Evolutionary conservation across 768 basidiomycete species (phyloP).

Genomic region (Auriscalpium orientale): DNA sequence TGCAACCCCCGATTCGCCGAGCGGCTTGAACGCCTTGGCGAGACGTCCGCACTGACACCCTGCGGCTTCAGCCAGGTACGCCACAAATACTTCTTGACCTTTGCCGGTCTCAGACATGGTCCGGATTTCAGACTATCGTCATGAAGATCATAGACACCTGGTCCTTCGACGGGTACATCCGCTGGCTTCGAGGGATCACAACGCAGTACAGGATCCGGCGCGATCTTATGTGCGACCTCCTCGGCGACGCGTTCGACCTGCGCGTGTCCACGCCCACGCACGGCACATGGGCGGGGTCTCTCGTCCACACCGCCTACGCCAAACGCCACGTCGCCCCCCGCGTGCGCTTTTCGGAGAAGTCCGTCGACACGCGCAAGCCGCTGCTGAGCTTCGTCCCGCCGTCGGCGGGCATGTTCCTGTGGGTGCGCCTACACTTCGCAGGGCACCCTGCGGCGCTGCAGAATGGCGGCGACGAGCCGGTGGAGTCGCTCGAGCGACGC

Average conservation of each 20-base stretch:
- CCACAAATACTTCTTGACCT: no score
- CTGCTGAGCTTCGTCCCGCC: conserved; percentile 70
- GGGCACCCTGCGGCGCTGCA: conserved; percentile 38
- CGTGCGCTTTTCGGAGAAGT: conserved; percentile 33
- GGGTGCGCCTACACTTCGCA: conserved; percentile 60
- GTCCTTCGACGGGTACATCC: conserved; percentile 63
- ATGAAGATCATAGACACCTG: conserved; percentile 55
- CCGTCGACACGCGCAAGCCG: conserved; percentile 18
- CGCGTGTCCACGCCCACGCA: conserved; percentile 21
- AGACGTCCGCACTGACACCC: conserved; percentile 62
- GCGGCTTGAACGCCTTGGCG: conserved; percentile 59
- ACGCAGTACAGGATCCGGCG: conserved; percentile 53
- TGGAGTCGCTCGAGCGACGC: conserved; percentile 43
- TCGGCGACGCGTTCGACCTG: conserved; percentile 58
- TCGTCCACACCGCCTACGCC: conserved; percentile 38
- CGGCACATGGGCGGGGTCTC: conserved; percentile 28
- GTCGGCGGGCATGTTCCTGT: conserved; percentile 77
- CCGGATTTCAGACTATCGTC: conserved; percentile 38
- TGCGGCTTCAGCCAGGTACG: conserved; percentile 63
- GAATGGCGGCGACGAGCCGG: conserved; percentile 12
- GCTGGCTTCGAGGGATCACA: conserved; percentile 59
- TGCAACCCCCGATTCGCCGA: conserved; percentile 72
- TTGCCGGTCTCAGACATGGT: no score
- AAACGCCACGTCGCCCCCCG: conserved; percentile 11
- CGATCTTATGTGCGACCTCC: conserved; percentile 55